phyloP scores from a whole-genome alignment of 768 basidiomycete genomes.

The Panaeolus papilionaceus region DNA sequence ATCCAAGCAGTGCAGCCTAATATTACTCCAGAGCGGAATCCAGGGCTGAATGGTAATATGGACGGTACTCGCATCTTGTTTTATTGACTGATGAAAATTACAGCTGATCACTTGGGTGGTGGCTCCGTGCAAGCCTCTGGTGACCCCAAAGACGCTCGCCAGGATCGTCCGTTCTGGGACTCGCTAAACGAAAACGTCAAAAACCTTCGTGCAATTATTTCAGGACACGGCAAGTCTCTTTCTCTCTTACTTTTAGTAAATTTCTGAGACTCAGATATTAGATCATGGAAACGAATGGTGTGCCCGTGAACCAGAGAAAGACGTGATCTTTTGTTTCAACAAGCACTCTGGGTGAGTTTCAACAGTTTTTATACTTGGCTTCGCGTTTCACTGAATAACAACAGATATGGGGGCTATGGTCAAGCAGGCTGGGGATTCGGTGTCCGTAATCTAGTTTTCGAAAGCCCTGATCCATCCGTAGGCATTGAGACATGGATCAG shows the following conservation, averaged over 20 bases:
- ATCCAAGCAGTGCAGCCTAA: slow-evolving; percentile 42
- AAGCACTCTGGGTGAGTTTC: slow-evolving; percentile 73
- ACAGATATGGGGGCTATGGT: slow-evolving; percentile 70
- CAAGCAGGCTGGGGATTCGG: slow-evolving; percentile 64
- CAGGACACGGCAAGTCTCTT: slow-evolving; percentile 64
- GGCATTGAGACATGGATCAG: slow-evolving; percentile 70
- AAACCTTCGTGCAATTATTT: slow-evolving; percentile 71
- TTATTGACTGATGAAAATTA: background rate
- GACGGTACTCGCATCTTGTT: background rate
- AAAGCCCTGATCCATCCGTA: slow-evolving; percentile 49
- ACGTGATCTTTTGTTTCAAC: slow-evolving; percentile 76
- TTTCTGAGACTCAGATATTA: slow-evolving; percentile 29
- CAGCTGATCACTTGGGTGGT: slow-evolving; percentile 57
- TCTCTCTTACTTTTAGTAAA: background rate
- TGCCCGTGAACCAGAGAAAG: slow-evolving; percentile 63
- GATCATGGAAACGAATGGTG: slow-evolving; percentile 88
- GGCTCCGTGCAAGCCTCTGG: slow-evolving; percentile 69
- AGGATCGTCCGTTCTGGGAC: slow-evolving; percentile 69
- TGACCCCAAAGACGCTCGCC: slow-evolving; percentile 41
- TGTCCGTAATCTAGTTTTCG: slow-evolving; percentile 67
- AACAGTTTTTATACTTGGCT: slow-evolving; percentile 11
- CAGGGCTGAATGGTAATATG: slow-evolving; percentile 49
- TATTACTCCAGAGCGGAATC: slow-evolving; percentile 42
- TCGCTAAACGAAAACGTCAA: slow-evolving; percentile 61
- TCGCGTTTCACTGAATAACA: background rate